phyloP scores from a whole-genome alignment of 495 filamentous ascomycete genomes.

The Penicillium pancosmium region DNA sequence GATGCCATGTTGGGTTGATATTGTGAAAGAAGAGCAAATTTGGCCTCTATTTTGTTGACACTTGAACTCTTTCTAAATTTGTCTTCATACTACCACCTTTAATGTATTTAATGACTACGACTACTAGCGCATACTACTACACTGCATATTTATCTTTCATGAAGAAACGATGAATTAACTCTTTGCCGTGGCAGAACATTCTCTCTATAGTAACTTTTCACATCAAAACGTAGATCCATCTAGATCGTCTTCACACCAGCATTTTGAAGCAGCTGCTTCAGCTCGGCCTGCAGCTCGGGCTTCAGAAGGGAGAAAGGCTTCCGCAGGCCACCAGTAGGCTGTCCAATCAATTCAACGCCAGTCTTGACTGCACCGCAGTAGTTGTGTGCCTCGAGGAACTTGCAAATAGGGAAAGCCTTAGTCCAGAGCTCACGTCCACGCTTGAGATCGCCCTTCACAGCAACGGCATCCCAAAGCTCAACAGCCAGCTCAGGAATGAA shows the following conservation, averaged over 20 bases:
- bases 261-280: slow-evolving; percentile 31
- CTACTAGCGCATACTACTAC: too few species aligned
- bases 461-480: slow-evolving; percentile 36
- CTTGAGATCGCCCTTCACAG: slow-evolving; percentile 34
- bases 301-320: slow-evolving; percentile 37
- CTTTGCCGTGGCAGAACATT: slow-evolving; percentile 3
- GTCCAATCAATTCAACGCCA: slow-evolving; percentile 36
- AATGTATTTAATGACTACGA: too few species aligned
- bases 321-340: slow-evolving; percentile 35
- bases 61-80: slow-evolving; percentile 6
- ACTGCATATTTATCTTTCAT: slow-evolving; percentile 1
- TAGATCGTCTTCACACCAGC: slow-evolving; percentile 39
- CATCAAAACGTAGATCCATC: not conserved
- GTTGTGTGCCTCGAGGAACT: slow-evolving; percentile 39
- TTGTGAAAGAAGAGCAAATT: slow-evolving; percentile 26
- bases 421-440: slow-evolving; percentile 36
- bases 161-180: slow-evolving; percentile 7
- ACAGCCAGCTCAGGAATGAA: slow-evolving; percentile 41
- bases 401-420: slow-evolving; percentile 39
- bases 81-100: not conserved
- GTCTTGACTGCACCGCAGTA: slow-evolving; percentile 40
- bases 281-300: slow-evolving; percentile 27
- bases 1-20: slow-evolving; percentile 36
- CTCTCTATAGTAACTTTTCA: slow-evolving; percentile 1
- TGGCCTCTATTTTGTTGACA: slow-evolving; percentile 38